Evolutionary conservation across 371 early-diverging fungal genomes (phyloP), one percentile per base, ranked within the genome.

Genomic region (Synchytrium microbalum): DNA sequence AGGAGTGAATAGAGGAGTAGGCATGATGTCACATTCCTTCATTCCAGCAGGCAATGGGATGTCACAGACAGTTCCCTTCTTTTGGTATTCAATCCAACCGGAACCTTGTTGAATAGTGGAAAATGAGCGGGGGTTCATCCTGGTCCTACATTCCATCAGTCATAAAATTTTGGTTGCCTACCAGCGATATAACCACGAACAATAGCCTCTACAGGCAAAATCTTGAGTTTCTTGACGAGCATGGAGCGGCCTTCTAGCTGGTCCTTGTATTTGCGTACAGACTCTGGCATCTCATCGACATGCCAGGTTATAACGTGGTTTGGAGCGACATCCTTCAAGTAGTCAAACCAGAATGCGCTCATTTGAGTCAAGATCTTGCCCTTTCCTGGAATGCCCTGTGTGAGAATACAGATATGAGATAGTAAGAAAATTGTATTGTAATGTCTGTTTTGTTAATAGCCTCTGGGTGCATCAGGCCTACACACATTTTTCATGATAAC

Each of bases 191-290:
- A 96, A 14, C 98, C 98, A 64, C 98, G 88, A 19, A 96, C 95
- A 69, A 98, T 96, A 13, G 98, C 95, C 78, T 98, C 98, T 60
- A 96, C 84, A 1, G 96, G 96, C n/a, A 94, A 78, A n/a, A 98
- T 92, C 54, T 84, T 84, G 67, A 93, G 86, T 67, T 87, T 92
- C 73, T 88, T 88, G 46, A 98, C 97, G 59, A 98, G 79, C 77
- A 98, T 85, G 60, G 86, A 88, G 59, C 96, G 84, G 0, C 94
- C 91, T 58, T 89, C 88, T 24, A 96, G 78, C 74, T 93, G 92
- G 30, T 80, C 84, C 54, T 85, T 81, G 76, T 95, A 96, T 71
- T 92, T 80, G 68, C 90, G 87, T 52, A 98, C 87, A 8, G 70
- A 67, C 3, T 69, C 86, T 2, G 96, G 96, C 92, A 93, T 92